Percentiles rank a stretch among this genome's conserved stretches.
Conservation (phyloP, 2,329 filamentous ascomycete species). For the Macroventuria anomochaeta region DNA sequence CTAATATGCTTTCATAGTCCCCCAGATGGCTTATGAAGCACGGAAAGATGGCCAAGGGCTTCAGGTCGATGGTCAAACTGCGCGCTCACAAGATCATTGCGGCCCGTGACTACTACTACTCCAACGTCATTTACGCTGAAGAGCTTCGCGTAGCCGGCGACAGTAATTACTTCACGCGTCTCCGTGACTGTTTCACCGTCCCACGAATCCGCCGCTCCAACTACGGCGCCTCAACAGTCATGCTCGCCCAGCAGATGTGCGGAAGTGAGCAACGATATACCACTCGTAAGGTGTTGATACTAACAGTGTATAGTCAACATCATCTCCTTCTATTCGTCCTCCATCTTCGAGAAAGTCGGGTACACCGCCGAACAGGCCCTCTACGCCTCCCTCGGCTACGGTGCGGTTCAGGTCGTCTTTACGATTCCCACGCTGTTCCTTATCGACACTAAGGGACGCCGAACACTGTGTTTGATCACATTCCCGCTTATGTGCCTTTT, state of each 20-base stretch:
- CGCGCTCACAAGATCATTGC: conserved; percentile 45
- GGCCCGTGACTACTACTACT: conserved; percentile 49
- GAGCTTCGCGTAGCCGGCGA: conserved; percentile 44
- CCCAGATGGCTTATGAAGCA: conserved; percentile 52
- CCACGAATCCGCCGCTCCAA: conserved; percentile 49
- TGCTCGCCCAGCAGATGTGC: conserved; percentile 51
- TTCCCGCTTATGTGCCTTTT: conserved; percentile 49
- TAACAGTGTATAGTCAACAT: conserved; percentile 62
- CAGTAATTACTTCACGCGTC: conserved; percentile 50
- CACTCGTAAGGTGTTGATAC: neutral
- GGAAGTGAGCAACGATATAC: conserved; percentile 29
- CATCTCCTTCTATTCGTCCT: conserved; percentile 79
- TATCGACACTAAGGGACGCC: conserved; percentile 49
- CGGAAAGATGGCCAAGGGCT: conserved; percentile 50
- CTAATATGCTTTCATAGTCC: conserved; percentile 24
- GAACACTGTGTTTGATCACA: conserved; percentile 42
- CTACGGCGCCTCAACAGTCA: conserved; percentile 50
- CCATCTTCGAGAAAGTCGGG: conserved; percentile 67
- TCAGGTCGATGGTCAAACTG: conserved; percentile 56
- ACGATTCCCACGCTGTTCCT: conserved; percentile 48
- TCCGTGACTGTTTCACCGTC: conserved; percentile 57
- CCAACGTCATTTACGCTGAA: conserved; percentile 44
- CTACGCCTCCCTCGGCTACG: conserved; percentile 48
- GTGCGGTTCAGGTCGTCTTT: conserved; percentile 45
- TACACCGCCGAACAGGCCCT: conserved; percentile 38